Evolutionary conservation across 2,329 filamentous ascomycete genomes (phyloP).

Genomic region (Neopestalotiopsis sp.): DNA sequence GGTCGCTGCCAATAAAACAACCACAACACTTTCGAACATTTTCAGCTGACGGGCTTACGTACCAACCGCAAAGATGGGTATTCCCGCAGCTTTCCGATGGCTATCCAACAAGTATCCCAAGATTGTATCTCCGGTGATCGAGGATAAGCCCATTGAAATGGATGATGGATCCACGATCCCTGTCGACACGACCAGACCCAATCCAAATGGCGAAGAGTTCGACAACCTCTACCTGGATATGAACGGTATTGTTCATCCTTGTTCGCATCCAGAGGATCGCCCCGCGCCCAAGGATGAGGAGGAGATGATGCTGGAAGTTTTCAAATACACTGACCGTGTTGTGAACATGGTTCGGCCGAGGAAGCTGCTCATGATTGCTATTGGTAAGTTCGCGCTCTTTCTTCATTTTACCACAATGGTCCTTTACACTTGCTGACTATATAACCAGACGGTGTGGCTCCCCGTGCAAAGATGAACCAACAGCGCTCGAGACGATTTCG

Average conservation of each 20-base stretch:
- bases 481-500: conserved; percentile 96
- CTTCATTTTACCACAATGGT: conserved; percentile 24
- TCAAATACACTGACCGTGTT: conserved; percentile 97
- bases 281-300: conserved; percentile 92
- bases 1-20: background rate
- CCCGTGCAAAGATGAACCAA: conserved; percentile 99
- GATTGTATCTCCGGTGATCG: conserved; percentile 89
- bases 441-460: conserved; percentile 84
- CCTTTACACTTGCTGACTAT: conserved; percentile 16
- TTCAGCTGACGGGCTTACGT: background rate
- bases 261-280: conserved; percentile 93
- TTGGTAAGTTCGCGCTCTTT: conserved; percentile 64
- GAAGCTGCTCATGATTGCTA: conserved; percentile 96
- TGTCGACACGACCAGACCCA: conserved; percentile 81
- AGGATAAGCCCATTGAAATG: conserved; percentile 81
- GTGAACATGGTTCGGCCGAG: conserved; percentile 98
- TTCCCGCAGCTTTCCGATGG: conserved; percentile 95
- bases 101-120: conserved; percentile 97
- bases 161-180: conserved; percentile 83
- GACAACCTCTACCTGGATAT: conserved; percentile 99
- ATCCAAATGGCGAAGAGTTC: conserved; percentile 97
- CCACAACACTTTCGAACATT: conserved; percentile 4
- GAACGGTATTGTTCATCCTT: conserved; percentile 99
- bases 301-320: conserved; percentile 99
- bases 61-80: conserved; percentile 73